Evolutionary conservation across 2,329 filamentous ascomycete genomes (phyloP), one percentile per base, ranked within the genome.

Genomic region (Colletotrichum gloeosporioides): DNA sequence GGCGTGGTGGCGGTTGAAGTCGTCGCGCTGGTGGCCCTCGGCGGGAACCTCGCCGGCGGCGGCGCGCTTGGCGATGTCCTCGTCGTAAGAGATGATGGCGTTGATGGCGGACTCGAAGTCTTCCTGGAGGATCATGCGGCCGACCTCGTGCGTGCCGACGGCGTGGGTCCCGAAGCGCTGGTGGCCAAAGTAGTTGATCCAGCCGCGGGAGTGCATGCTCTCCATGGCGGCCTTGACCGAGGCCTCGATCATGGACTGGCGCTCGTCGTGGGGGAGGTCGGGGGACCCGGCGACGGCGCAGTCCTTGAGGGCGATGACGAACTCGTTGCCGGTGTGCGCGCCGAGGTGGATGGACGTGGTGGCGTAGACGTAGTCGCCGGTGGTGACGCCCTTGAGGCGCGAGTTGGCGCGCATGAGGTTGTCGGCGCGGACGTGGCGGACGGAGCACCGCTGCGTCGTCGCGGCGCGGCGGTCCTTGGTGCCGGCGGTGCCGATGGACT

Each of bases 101-200:
- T 95, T 90, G 71, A 97, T 92, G 16, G 96, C 96, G 36, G 92
- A 94, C 82, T 96, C 90, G 79, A 96, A 96, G 81, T 98, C 92
- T 34, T 92, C 93, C 79, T 95, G 91, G 1, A 99, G 89, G 82
- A 99, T 96, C 83, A 95, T 93, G 82, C 94, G 92, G 65, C 97
- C 97, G 66, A 98, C 88, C 55, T 93, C 90, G 81, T 99, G 95
- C 1, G 97, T 99, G 39, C 96, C 94, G 15, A 95, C 94, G 32
- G 92, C 88, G 84, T 97, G 96, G 0, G 96, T 96, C 32, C 97
- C 97, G 81, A 99, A 99, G 29, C 97, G 93, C 86, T 99, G 97
- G n/a, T 99, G 92, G 10, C 97, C 97, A 82, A 96, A 99, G 87
- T 99, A 99, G 86, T 99, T 99, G 85, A 99, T 93, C 88, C 98